phyloP scores from a whole-genome alignment of 352 stramenopile genomes.

The Phytophthora palmivora region DNA sequence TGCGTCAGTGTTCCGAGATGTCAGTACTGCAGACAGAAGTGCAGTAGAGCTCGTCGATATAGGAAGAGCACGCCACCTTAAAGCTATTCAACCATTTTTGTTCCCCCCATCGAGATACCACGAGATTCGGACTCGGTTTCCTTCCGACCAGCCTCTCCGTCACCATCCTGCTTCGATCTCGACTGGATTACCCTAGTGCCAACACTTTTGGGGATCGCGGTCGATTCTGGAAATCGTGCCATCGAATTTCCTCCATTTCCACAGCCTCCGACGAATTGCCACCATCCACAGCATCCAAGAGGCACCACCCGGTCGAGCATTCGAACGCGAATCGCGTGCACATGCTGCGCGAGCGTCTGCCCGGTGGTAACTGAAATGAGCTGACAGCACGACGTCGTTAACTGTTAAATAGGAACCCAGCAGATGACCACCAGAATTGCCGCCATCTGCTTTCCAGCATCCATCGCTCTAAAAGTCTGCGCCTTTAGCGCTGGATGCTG shows the following conservation, averaged over 20 bases:
- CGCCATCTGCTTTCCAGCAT: conserved; percentile 35
- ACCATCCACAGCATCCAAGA: too few species aligned
- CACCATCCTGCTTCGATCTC: conserved; percentile 26
- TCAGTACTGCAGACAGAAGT: conserved; percentile 28
- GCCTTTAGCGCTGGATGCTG: too few species aligned
- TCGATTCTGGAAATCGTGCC: background rate
- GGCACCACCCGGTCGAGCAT: too few species aligned
- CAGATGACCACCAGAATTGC: conserved; percentile 25
- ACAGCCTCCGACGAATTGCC: conserved; percentile 54
- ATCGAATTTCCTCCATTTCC: too few species aligned
- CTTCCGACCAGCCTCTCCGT: conserved; percentile 30
- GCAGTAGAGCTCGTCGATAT: conserved; percentile 29
- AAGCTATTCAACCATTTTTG: conserved; percentile 35
- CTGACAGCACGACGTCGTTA: too few species aligned
- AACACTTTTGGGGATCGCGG: conserved; percentile 25
- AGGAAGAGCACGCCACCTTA: conserved; percentile 18
- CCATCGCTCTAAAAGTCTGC: too few species aligned
- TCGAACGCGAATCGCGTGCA: too few species aligned
- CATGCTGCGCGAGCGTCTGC: too few species aligned
- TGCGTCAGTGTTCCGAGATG: conserved; percentile 34
- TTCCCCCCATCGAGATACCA: conserved; percentile 1
- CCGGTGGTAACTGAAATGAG: too few species aligned
- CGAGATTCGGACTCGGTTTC: conserved; percentile 18
- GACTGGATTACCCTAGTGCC: conserved; percentile 13
- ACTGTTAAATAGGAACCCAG: conserved; percentile 12